Evolutionary conservation across 495 filamentous ascomycete genomes (phyloP), one percentile per base, ranked within the genome.

Genomic region (Tuber umbilicatum): DNA sequence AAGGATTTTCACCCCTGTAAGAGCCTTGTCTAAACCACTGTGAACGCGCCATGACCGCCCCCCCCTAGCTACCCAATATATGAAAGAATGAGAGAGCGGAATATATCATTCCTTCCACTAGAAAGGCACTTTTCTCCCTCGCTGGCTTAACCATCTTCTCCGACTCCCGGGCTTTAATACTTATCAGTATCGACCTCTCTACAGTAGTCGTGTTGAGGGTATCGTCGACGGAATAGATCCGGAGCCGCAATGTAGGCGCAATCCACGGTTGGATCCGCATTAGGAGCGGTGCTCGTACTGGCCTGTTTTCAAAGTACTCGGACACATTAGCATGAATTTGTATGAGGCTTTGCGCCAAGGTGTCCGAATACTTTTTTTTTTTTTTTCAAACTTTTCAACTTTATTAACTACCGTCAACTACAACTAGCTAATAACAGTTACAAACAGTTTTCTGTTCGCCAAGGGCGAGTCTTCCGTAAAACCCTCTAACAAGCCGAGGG

Each of bases 201-300:
- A 81, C 82, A 12, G 74, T 75, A 69, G 85, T 86, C 16, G 85
- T 85, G 73, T 84, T 82, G 68, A 87, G 77, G 64, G 81, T 84
- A 64, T 85, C 82, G 21, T 79, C 83, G 83, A 76, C 86, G 86
- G 55, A 84, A 83, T 17, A n/a, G 79, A 77, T 86, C 83, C 3
- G 85, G 86, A 0, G 85, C 86, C 55, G 84, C 84, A 45, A 86
- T 84, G 76, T 86, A 86, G 43, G 86, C 81, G 60, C 85, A 82
- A 70, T 86, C 85, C 31, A 86, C 84, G 39, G 83, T 73, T 37
- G 81, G 71, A 74, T 85, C 82, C 0, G 74, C 60, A n/a, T n/a
- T n/a, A n/a, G n/a, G n/a, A n/a, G n/a, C n/a, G n/a, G n/a, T n/a
- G n/a, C n/a, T n/a, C n/a, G n/a, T n/a, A n/a, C n/a, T n/a, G n/a